Conservation (phyloP, 345 rosid species). For the Erysimum cheiranthoides region DNA sequence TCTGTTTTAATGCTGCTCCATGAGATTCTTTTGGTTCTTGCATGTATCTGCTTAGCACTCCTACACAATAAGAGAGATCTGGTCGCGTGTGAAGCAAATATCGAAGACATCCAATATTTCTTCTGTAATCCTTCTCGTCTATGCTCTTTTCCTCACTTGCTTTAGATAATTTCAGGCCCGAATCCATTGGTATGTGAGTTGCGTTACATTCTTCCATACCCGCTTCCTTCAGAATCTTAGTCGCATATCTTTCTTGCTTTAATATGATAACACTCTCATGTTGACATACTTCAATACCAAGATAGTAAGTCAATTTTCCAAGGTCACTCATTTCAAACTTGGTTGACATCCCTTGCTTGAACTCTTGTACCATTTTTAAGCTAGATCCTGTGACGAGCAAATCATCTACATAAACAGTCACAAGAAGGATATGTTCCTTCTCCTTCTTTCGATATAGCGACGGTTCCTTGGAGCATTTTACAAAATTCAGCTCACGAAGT, state of each 20-base stretch:
- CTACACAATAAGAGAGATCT: neutral
- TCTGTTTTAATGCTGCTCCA: neutral
- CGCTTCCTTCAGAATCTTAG: neutral
- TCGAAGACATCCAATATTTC: neutral
- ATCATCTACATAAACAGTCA: neutral
- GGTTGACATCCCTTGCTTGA: neutral
- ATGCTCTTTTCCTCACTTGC: neutral
- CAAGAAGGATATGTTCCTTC: too few species aligned
- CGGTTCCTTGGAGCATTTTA: neutral
- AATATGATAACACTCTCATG: neutral
- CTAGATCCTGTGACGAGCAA: neutral
- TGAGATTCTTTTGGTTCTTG: neutral
- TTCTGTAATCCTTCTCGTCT: neutral
- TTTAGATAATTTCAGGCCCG: neutral
- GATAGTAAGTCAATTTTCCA: neutral
- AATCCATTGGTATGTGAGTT: neutral
- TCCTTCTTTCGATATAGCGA: neutral
- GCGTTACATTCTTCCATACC: neutral
- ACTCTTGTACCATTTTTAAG: neutral
- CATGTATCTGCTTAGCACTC: neutral
- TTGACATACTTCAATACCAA: neutral
- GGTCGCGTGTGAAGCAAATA: neutral
- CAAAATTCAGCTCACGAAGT: neutral
- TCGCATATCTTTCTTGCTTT: neutral
- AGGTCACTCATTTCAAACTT: neutral